Evolutionary conservation across 768 basidiomycete genomes (phyloP), one percentile per base, ranked within the genome.

Genomic region (Xerocomus spinulosus): DNA sequence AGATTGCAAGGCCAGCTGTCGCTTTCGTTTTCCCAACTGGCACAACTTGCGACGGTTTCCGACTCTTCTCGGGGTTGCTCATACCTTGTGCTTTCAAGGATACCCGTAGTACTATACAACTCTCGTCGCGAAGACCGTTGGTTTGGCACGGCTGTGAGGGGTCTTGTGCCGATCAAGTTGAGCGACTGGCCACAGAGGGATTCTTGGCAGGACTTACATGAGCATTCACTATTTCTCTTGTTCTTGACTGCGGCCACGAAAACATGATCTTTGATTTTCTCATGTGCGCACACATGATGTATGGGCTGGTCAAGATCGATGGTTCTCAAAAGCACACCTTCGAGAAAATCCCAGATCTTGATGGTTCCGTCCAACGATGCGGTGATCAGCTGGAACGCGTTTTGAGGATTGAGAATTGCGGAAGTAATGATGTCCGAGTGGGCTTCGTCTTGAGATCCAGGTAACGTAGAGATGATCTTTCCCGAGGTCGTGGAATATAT

Each of bases 291-390:
- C 45, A 93, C 68, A 56, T 79, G 76, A 53, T 80, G 77, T 55
- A 94, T 82, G 13, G 85, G 81, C 50, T 85, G 79, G 24, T 74
- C 75, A 36, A 92, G 60, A 48, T 80, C 74, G 52, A 96, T 78
- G 2, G 84, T 88, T 51, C 83, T 81, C 50, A 97, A 71, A 10
- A 96, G 69, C 8, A 75, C 72, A 5, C 84, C 92, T 49, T 96
- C 93, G 30, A 94, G 70, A 66, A 87, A 94, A 69, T 98, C 92
- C 96, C 96, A 99, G 21, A 96, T 70, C 63, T 88, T 80, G 52
- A 98, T 68, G 29, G 75, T 77, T n/a, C 93, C 95, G 56, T 92
- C 87, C 50, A 83, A 59, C 8, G 90, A 89, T 40, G 82, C 84
- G 10, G 92, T 92, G 54, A 97, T 81, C 53, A 99, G 68, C 65